Conservation (phyloP, 225 moss, liverwort and hornwort species). For the Polytrichum commune region DNA sequence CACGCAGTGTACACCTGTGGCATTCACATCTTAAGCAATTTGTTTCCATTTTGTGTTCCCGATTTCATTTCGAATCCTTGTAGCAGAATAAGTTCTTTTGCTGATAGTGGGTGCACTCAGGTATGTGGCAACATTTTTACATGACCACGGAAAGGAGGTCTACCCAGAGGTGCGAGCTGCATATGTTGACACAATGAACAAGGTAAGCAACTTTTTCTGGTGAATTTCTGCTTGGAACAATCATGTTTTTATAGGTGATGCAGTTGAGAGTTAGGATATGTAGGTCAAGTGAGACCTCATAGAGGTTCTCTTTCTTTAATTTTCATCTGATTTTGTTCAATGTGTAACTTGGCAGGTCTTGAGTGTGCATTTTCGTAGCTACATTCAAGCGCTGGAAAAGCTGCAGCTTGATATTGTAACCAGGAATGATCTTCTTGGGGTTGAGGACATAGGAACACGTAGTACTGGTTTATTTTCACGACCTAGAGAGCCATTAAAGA, state of each 20-base stretch:
- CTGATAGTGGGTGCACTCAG: conserved; percentile 21
- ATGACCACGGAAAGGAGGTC: conserved; percentile 93
- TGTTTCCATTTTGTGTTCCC: background rate
- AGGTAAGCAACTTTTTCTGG: conserved; percentile 52
- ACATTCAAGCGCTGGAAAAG: conserved; percentile 90
- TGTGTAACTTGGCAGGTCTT: conserved; percentile 58
- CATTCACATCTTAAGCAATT: background rate
- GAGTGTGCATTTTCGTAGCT: conserved; percentile 97
- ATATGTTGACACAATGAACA: conserved; percentile 99
- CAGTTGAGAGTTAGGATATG: no score
- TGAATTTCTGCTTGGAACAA: background rate
- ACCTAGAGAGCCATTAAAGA: conserved; percentile 86
- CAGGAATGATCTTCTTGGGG: conserved; percentile 86
- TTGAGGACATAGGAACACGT: conserved; percentile 88
- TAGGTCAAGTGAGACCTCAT: no score
- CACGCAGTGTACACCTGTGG: no score
- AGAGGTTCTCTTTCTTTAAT: background rate
- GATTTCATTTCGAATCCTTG: background rate
- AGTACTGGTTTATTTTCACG: conserved; percentile 90
- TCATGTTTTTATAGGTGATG: background rate
- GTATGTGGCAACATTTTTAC: conserved; percentile 87
- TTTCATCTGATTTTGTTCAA: background rate
- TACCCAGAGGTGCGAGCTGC: conserved; percentile 93
- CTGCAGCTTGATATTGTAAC: conserved; percentile 97
- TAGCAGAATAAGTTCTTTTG: conserved; percentile 1